These are phyloP conservation scores for Teratosphaeria zuluensis DNA, from an alignment of 2,329 filamentous ascomycete genomes.

Conservation along the genomic window DNA sequence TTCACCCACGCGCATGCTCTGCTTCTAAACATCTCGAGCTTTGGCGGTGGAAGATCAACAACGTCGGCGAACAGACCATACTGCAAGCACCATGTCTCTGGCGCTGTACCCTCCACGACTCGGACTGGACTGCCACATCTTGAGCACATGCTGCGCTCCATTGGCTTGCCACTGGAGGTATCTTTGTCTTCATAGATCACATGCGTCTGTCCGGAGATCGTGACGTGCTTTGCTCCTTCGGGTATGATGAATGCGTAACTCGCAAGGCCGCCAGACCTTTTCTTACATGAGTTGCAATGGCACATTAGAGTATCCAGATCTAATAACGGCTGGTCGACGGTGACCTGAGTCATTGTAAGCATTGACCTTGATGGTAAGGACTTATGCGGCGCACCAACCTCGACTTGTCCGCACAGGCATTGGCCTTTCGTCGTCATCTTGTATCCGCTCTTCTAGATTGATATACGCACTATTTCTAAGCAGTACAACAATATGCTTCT, in stretches of 20 bases:
- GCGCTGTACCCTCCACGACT: slow-evolving; percentile 9
- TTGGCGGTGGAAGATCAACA: slow-evolving; percentile 7
- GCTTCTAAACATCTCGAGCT: slow-evolving; percentile 11
- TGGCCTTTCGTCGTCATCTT: not conserved
- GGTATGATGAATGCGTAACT: slow-evolving; percentile 12
- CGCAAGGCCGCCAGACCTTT: slow-evolving; percentile 11
- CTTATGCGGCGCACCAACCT: not conserved
- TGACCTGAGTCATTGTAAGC: not conserved
- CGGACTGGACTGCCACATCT: slow-evolving; percentile 11
- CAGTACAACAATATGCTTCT: not conserved
- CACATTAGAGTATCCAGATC: slow-evolving; percentile 8
- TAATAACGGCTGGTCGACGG: not conserved
- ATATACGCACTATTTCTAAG: not conserved
- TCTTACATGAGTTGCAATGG: slow-evolving; percentile 12
- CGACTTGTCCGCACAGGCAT: not conserved
- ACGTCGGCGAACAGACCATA: slow-evolving; percentile 12
- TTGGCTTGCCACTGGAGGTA: slow-evolving; percentile 11
- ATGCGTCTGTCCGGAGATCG: slow-evolving; percentile 6
- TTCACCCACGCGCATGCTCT: slow-evolving; percentile 9
- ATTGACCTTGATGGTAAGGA: not conserved
- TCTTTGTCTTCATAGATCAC: slow-evolving; percentile 5
- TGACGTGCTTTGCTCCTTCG: slow-evolving; percentile 6
- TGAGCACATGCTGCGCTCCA: slow-evolving; percentile 10
- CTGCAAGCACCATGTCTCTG: slow-evolving; percentile 11
- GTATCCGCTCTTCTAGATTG: not conserved